Evolutionary conservation across 2,329 filamentous ascomycete species (phyloP), one percentile per base, ranked within the genome.

Genomic region (Nothophaeocryptopus gaeumannii): DNA sequence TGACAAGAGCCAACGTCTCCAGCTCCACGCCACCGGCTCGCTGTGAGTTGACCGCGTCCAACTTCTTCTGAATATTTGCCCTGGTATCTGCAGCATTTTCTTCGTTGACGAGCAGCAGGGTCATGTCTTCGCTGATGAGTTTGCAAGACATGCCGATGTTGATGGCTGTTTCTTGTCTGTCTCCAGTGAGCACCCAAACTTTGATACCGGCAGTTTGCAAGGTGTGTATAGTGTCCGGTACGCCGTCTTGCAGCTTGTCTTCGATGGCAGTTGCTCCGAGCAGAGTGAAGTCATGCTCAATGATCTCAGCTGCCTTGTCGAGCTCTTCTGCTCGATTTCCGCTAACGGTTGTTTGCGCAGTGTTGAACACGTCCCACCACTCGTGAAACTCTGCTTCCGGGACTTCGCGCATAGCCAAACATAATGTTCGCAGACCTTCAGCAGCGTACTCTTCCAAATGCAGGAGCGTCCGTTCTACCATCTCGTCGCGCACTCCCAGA

Each of bases 111-210:
- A 99, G 96, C 47, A 99, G 76, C 9, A 99, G 79, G 65, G 93
- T 96, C 93, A 99, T 99, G 63, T 99, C 95, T 71, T 99, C 93
- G 59, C 90, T 96, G 53, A 99, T 89, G 42, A 99, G 80, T 73
- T 97, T 97, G 74, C 93, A 99, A 69, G 90, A 96, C 93, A 99
- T 99, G 58, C 95, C 93, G 60, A 99, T 99, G 70, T 99, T 99
- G 80, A 99, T 99, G 49, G 93, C 93, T 26, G 93, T 99, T 72
- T 99, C 93, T 72, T 99, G 95, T 63, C 93, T 83, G 75, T 99
- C 93, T 62, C 93, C 93, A 34, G 93, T 99, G 70, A 99, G 72
- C 14, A 99, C 93, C 93, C 93, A 99, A 47, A 99, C 86, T 73
- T 99, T 99, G 77, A 99, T 97, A 45, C 91, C 92, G 16, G 95